Evolutionary conservation across 1,284 basidiomycete genomes (phyloP), one percentile per base, ranked within the genome.

Genomic region (Heterobasidion annosum): DNA sequence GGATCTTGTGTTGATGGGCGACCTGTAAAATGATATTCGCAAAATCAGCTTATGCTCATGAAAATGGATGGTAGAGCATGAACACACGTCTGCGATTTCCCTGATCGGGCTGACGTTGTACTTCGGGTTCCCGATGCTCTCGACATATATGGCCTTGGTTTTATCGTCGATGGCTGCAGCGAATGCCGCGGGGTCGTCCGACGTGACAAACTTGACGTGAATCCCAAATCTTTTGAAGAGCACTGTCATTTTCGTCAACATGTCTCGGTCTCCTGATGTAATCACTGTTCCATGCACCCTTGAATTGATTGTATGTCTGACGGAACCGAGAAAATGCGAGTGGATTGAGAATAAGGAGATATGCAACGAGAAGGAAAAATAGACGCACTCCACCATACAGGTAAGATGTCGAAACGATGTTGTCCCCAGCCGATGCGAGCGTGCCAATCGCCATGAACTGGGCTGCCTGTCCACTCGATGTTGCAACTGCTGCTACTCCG

Each of bases 231-330:
- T 85, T 67, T 88, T 88, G 69, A 91, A 77, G 34, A 81, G 84
- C 32, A 91, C 90, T 84, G 57, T 35, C 40, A 19, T 19, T 16
- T 46, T 40, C n/a, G 16, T 34, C 33, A 47, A 32, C n/a, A 12
- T 16, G 18, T 16, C 9, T 2, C n/a, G n/a, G n/a, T 25, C 9
- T 7, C 8, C 58, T 54, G 19, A 52, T 51, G 33, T 52, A 55
- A 56, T 33, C 56, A 40, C 32, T 40, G 15, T 58, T 53, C 65
- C 10, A 42, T 18, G 19, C 52, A 81, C 85, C 85, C 76, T 93
- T 93, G 74, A 94, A 85, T 66, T 93, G 91, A 64, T 94, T 95
- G 74, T 88, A 93, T 4, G 88, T 92, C 80, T 81, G 63, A 13
- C 3, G 16, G 9, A 12, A 25, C 3, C 0, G 18, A 16, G 45